Percentiles rank a stretch among this genome's conserved stretches.
Evolutionary conservation across 164 flowering plant species (phyloP).

Genomic region (Magnolia sinica): DNA sequence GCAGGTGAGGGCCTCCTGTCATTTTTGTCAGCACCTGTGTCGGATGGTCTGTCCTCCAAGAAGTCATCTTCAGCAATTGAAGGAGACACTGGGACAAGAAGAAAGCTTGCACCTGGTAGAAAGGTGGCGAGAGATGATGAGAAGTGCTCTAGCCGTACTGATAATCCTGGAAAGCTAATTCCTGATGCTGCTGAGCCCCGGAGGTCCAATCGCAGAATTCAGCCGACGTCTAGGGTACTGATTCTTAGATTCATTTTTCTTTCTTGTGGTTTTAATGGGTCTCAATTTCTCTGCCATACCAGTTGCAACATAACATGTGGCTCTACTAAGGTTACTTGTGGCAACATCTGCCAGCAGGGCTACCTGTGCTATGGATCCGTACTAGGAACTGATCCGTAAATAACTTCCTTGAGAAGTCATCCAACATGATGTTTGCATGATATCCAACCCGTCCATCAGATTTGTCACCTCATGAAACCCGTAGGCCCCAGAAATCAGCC

Average conservation of each 20-base stretch:
- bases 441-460: no score
- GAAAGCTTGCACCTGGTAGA: conserved; percentile 43
- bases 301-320: not conserved
- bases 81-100: conserved; percentile 36
- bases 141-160: conserved; percentile 32
- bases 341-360: not conserved
- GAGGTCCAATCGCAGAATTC: conserved; percentile 89
- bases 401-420: no score
- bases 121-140: conserved; percentile 47
- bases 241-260: not conserved
- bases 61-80: conserved; percentile 29
- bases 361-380: no score
- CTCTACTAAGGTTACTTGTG: no score
- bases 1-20: conserved; percentile 31
- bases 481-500: no score
- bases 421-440: no score
- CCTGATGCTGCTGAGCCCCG: conserved; percentile 65
- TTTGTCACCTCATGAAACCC: no score
- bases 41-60: conserved; percentile 35
- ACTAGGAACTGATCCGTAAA: no score
- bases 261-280: not conserved
- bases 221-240: conserved; percentile 95
- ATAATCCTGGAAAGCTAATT: conserved; percentile 29
- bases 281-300: not conserved
- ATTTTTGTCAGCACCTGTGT: conserved; percentile 35